Evolutionary conservation across 345 rosid species (phyloP), one percentile per base, ranked within the genome.

Genomic region (Cardamine occulta): DNA sequence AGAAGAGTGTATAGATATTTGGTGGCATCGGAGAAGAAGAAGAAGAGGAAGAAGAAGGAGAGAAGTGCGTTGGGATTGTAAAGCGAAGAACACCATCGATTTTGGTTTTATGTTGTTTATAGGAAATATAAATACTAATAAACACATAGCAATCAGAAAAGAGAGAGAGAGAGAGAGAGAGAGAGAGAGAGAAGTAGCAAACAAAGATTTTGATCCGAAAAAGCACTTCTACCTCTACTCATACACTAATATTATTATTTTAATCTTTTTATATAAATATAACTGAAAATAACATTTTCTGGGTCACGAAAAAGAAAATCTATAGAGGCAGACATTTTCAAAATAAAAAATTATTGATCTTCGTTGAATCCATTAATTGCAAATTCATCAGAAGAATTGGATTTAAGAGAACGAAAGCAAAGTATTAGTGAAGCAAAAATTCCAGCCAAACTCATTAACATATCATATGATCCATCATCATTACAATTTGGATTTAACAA

Each of bases 41-140:
- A 77, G 14, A 47, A 3, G 66, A 45, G 31, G 35, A 62, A 74
- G 58, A 70, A 77, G 14, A 47, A 45, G 1, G 24, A 66, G 68
- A 78, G 82, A 68, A 81, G 72, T 77, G 85, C 75, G 74, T 85
- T 82, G 88, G 88, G 88, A 83, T 83, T 84, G 89, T 73, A 64
- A 84, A 83, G 85, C 74, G 82, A 47, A 83, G 81, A 88, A 85
- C 82, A 86, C 90, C 93, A 93, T 87, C 87, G 70, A 54, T 70
- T 62, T 70, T 63, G 71, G 64, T 47, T 62, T 70, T 63, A 37
- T 34, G 62, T 82, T 89, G 83, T 86, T 85, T 83, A 79, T 83
- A 79, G 77, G 80, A 81, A 81, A 79, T 84, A 84, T 82, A 75
- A 32, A 75, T 67, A 35, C 9, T 35, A 28, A 28, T 28, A 83